These are phyloP conservation scores for Odontarrhena argentea DNA, from an alignment of 345 rosid genomes.

Conservation along the genomic window DNA sequence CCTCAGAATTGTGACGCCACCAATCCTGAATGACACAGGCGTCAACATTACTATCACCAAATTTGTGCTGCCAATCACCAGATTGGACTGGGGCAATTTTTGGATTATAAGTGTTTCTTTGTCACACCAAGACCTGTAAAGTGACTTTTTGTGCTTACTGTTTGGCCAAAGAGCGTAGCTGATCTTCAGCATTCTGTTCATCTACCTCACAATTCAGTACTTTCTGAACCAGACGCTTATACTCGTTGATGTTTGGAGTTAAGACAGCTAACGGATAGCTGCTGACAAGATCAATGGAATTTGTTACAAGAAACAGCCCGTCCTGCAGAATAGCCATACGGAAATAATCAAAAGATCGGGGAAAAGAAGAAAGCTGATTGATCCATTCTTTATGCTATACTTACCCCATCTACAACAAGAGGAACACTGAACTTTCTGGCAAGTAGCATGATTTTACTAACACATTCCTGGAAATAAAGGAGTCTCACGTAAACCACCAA, in stretches of 20 bases:
- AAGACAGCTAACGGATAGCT: constrained; percentile 78
- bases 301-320: constrained; percentile 87
- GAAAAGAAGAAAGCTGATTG: background rate
- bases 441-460: constrained; percentile 65
- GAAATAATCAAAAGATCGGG: background rate
- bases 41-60: constrained; percentile 7
- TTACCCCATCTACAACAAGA: constrained; percentile 84
- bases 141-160: constrained; percentile 46
- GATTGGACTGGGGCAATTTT: background rate
- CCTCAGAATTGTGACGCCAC: constrained; percentile 78
- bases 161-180: constrained; percentile 68
- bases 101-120: background rate
- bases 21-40: constrained; percentile 58
- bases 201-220: constrained; percentile 67
- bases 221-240: constrained; percentile 83
- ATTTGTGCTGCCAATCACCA: background rate
- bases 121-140: background rate
- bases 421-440: constrained; percentile 78
- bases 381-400: background rate
- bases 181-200: constrained; percentile 58
- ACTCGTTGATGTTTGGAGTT: constrained; percentile 91
- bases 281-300: constrained; percentile 65
- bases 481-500: constrained; percentile 4
- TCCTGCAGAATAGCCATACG: constrained; percentile 48
- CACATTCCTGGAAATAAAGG: constrained; percentile 64